These are phyloP conservation scores for Blumeria graminis DNA, from an alignment of 2,329 filamentous ascomycete genomes.

Conservation along the genomic window DNA sequence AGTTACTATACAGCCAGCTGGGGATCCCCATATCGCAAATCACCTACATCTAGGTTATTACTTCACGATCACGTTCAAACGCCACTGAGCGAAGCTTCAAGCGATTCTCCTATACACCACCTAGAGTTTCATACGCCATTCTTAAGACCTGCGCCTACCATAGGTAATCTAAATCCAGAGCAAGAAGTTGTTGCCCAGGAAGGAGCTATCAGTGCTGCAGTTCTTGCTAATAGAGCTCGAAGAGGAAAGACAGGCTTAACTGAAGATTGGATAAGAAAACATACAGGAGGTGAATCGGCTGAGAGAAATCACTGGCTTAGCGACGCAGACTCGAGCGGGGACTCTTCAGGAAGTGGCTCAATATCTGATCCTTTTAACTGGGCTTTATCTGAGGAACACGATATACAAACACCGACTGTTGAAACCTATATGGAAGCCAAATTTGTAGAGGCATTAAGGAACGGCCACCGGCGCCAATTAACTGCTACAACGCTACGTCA, in stretches of 20 bases:
- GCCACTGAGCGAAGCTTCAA: slow-evolving; percentile 35
- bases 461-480: slow-evolving; percentile 14
- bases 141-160: slow-evolving; percentile 28
- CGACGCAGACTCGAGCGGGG: slow-evolving; percentile 49
- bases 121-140: slow-evolving; percentile 38
- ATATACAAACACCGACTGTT: slow-evolving; percentile 15
- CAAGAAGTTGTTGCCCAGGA: slow-evolving; percentile 16
- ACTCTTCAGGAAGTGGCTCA: slow-evolving; percentile 49
- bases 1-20: slow-evolving; percentile 54
- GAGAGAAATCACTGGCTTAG: slow-evolving; percentile 67
- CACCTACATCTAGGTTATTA: slow-evolving; percentile 17
- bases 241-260: slow-evolving; percentile 39
- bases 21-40: slow-evolving; percentile 69
- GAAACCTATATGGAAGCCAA: slow-evolving; percentile 11
- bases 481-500: slow-evolving; percentile 14
- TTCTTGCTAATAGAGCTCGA: slow-evolving; percentile 37
- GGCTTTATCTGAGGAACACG: slow-evolving; percentile 24
- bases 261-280: slow-evolving; percentile 69
- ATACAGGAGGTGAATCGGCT: slow-evolving; percentile 43
- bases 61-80: slow-evolving; percentile 21
- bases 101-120: slow-evolving; percentile 35
- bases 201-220: slow-evolving; percentile 23
- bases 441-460: slow-evolving; percentile 8
- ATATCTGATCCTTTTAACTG: slow-evolving; percentile 23
- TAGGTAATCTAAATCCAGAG: slow-evolving; percentile 15